Conservation (phyloP, 1,284 basidiomycete genomes). For the Polyporus tsugae region DNA sequence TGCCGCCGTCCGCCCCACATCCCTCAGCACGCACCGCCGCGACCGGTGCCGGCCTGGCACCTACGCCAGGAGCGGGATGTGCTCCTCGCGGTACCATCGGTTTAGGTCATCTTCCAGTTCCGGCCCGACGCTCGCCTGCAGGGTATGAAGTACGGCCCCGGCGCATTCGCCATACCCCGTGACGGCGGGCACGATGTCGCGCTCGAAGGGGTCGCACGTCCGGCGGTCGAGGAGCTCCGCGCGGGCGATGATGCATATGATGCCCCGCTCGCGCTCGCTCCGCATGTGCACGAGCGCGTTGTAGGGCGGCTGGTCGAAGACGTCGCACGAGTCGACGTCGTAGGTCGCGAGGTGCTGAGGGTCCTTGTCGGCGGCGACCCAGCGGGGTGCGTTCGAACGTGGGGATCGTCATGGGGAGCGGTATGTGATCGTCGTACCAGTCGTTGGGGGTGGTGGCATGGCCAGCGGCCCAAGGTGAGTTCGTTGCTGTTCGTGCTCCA, state of each 20-base stretch:
- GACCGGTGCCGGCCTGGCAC: conserved; percentile 48
- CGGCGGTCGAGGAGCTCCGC: conserved; percentile 61
- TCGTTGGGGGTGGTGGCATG: conserved; percentile 41
- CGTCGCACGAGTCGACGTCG: conserved; percentile 57
- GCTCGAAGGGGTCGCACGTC: conserved; percentile 52
- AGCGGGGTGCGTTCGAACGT: conserved; percentile 61
- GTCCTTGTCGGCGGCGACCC: conserved; percentile 47
- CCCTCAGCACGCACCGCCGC: conserved; percentile 45
- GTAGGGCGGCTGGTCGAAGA: conserved; percentile 58
- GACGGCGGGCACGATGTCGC: conserved; percentile 38
- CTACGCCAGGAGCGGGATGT: conserved; percentile 44
- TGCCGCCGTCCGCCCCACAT: conserved; percentile 29
- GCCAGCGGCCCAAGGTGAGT: not conserved
- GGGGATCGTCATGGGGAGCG: conserved; percentile 60
- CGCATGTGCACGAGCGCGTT: conserved; percentile 58
- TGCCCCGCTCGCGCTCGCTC: conserved; percentile 59
- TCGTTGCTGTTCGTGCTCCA: not conserved
- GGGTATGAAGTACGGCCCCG: conserved; percentile 45
- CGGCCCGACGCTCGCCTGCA: conserved; percentile 43
- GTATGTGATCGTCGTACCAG: conserved; percentile 75
- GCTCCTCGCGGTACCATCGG: conserved; percentile 49
- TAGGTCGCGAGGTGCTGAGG: conserved; percentile 65
- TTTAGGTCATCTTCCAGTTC: conserved; percentile 52
- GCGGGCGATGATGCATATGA: conserved; percentile 58
- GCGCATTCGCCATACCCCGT: conserved; percentile 40